A percentile compares a stretch with the other conserved stretches of the same genome.
Conservation (phyloP, 345 rosid species). For the Dovyalis caffra region DNA sequence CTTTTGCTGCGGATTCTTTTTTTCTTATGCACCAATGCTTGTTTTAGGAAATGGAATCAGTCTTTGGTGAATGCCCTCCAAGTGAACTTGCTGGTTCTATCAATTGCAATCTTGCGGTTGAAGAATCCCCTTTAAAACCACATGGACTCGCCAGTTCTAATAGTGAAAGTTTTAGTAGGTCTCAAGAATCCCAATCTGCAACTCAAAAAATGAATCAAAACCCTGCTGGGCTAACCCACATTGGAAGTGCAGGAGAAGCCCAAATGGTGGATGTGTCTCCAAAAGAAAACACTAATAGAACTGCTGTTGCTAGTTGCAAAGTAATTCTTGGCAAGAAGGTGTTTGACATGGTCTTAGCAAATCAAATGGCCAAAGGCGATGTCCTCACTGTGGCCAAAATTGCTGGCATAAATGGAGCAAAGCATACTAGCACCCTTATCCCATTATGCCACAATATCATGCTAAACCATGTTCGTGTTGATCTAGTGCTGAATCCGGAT, state of each 20-base stretch:
- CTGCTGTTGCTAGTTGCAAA: slow-evolving; percentile 75
- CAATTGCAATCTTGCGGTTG: slow-evolving; percentile 17
- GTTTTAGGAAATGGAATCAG: slow-evolving; percentile 74
- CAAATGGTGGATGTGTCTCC: slow-evolving; percentile 95
- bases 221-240: slow-evolving; percentile 49
- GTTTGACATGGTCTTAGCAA: slow-evolving; percentile 73
- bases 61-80: slow-evolving; percentile 71
- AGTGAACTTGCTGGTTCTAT: slow-evolving; percentile 43
- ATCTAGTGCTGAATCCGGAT: slow-evolving; percentile 56
- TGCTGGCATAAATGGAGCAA: slow-evolving; percentile 88
- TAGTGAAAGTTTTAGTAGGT: not conserved
- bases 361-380: slow-evolving; percentile 90
- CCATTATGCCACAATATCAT: slow-evolving; percentile 85
- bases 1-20: not conserved
- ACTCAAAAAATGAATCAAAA: slow-evolving; percentile 13
- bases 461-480: slow-evolving; percentile 64
- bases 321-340: slow-evolving; percentile 68
- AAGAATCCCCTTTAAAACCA: slow-evolving; percentile 30
- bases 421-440: slow-evolving; percentile 78
- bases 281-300: slow-evolving; percentile 60
- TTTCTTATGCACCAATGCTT: not conserved
- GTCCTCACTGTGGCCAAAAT: slow-evolving; percentile 88
- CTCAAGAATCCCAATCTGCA: not conserved
- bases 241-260: slow-evolving; percentile 66
- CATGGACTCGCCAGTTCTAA: not conserved